Evolutionary conservation across 2,329 filamentous ascomycete genomes (phyloP), one percentile per base, ranked within the genome.

Genomic region (Epichloe uncinata): DNA sequence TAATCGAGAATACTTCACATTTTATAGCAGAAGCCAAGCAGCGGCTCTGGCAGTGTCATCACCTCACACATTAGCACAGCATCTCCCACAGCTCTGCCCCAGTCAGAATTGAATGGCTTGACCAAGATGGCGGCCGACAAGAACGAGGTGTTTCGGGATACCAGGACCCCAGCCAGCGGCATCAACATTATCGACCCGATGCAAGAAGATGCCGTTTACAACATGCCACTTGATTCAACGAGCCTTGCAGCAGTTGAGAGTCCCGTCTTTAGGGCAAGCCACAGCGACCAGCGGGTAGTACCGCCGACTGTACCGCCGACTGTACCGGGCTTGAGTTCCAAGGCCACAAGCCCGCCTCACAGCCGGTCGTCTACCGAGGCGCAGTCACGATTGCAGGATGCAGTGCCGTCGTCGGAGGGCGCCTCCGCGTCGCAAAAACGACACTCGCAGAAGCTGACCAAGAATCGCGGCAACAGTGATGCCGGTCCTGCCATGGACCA

Each of bases 381-480:
- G 35, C 59, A 58, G 58, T 58, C 8, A 55, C 58, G 7, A 65
- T 69, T 26, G 54, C 54, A 15, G 58, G 53, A 46, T 26, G 12
- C 20, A 30, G 41, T 12, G 20, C 7, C 18, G 22, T 37, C 12
- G 1, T 3, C 3, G 18, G 18, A 13, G 18, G 57, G 57, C 44
- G 50, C 53, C 16, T 52, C 52, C 12, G 52, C 56, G 20, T 54
- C 58, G 7, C 54, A 55, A 30, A 70, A 66, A 52, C 61, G 66
- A n/a, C 61, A 63, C 44, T 66, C 63, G 36, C 66, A 64, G 47
- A 72, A 72, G 55, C 59, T 73, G 35, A 67, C 63, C 18, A 74
- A 73, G 58, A 62, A 54, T 47, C 65, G 68, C 26, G 63, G 60
- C 26, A 67, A 57, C 52, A 69, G 63, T 56, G 68, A 70, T 34